Evolutionary conservation across 1,284 basidiomycete genomes (phyloP).

Genomic region (Boletus semigastroideus): DNA sequence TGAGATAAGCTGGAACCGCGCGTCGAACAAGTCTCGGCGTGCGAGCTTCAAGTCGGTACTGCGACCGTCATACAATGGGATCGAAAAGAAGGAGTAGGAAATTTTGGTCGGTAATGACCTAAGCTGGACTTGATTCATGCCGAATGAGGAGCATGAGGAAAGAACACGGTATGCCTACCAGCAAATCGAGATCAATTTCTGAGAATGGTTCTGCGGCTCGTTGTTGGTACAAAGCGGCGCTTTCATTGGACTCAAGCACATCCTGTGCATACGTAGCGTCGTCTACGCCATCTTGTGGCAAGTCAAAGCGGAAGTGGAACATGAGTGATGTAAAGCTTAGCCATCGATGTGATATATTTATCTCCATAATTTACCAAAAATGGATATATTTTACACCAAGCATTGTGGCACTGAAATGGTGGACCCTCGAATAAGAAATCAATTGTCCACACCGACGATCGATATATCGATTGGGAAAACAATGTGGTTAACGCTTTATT

Average conservation of each 20-base stretch:
- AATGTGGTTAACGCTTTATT: neutral
- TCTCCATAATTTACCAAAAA: too few relatives aligned
- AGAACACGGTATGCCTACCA: constrained; percentile 32
- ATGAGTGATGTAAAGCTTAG: too few relatives aligned
- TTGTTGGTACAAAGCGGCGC: constrained; percentile 1
- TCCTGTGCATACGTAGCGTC: constrained; percentile 19
- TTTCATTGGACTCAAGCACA: neutral
- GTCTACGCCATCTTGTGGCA: constrained; percentile 44
- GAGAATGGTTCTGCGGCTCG: constrained; percentile 23
- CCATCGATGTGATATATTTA: neutral
- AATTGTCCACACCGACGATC: neutral
- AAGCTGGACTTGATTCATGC: constrained; percentile 42
- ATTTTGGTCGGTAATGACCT: constrained; percentile 52
- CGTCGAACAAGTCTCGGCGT: constrained; percentile 91
- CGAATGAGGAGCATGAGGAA: constrained; percentile 15
- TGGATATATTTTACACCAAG: too few relatives aligned
- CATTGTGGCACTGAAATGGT: neutral
- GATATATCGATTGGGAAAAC: neutral
- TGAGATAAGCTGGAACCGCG: constrained; percentile 86
- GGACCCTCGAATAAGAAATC: constrained; percentile 6
- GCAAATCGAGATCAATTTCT: constrained; percentile 34
- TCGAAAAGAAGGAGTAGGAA: constrained; percentile 58
- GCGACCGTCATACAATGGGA: constrained; percentile 35
- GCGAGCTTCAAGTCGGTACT: constrained; percentile 45
- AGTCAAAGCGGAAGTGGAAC: constrained; percentile 62